Percentiles rank a stretch among this genome's conserved stretches.
These are phyloP conservation scores for Gossypium stocksii DNA, from an alignment of 345 rosid species.

Conservation along the genomic window DNA sequence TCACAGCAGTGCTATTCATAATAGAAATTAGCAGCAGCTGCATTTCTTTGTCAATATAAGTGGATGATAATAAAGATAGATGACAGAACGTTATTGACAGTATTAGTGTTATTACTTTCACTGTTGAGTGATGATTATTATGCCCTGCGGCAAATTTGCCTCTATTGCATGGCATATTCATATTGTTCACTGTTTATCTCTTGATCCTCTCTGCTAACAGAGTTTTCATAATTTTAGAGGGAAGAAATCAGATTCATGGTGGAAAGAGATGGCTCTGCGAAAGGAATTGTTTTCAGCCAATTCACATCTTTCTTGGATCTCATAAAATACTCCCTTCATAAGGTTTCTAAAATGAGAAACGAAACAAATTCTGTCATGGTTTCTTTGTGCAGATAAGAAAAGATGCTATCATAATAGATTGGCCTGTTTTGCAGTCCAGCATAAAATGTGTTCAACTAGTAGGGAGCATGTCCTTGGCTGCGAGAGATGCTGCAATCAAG, in stretches of 20 bases:
- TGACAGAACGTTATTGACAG: background rate
- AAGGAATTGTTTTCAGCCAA: constrained; percentile 97
- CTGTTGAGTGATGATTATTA: background rate
- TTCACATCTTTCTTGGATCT: constrained; percentile 94
- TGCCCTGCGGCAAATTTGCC: background rate
- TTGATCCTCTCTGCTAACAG: constrained; percentile 4
- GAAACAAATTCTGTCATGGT: background rate
- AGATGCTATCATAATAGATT: background rate
- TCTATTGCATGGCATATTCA: background rate
- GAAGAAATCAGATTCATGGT: constrained; percentile 93
- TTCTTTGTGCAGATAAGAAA: constrained; percentile 4
- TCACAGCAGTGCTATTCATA: background rate
- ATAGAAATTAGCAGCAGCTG: background rate
- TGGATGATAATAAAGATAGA: background rate
- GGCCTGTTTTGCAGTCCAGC: constrained; percentile 54
- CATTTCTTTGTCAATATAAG: background rate
- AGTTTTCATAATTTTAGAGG: constrained; percentile 47
- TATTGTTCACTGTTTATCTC: constrained; percentile 1
- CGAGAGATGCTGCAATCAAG: constrained; percentile 83
- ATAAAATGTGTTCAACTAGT: constrained; percentile 78
- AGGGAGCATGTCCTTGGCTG: constrained; percentile 79
- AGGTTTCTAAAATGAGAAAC: constrained; percentile 40
- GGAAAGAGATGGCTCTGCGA: constrained; percentile 97
- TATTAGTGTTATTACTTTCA: background rate
- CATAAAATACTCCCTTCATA: constrained; percentile 72